Evolutionary conservation across 192 early-diverging fungal genomes (phyloP), one percentile per base, ranked within the genome.

Genomic region (Chytriomyces confervae): DNA sequence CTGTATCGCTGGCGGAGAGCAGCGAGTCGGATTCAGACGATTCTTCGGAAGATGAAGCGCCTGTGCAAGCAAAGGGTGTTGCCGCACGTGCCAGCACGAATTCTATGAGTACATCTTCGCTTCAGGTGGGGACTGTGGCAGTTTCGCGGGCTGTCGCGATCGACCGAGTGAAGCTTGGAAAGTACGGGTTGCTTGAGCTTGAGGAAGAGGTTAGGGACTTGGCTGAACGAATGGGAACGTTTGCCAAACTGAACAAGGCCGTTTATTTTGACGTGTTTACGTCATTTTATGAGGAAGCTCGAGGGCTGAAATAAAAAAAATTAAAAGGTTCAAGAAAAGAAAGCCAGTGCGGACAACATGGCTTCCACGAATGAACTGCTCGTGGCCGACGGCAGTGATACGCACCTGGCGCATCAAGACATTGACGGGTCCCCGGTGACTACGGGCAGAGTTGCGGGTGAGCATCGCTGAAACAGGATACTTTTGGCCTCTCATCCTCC

Each of bases 181-280:
- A 80, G 43, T 53, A 71, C 20, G 83, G 83, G 1, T 64, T 84
- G 13, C 66, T 50, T 7, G 85, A 86, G 60, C 63, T 82, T 7
- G 81, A 80, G 20, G 81, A 71, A 9, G 85, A 86, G 75, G 44
- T 86, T 6, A 7, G 29, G 27, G 85, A 82, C 23, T 60, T 86
- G 53, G 82, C 79, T 43, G 76, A 83, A 16, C 75, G 81, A n/a
- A 62, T 84, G 16, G 64, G 47, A 29, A 46, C 47, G n/a, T 72
- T 86, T 18, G 75, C 80, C 16, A 66, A 76, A 60, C 79, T 77
- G 46, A 84, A 86, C 67, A 67, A 66, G 13, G 78, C 81, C 3
- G 62, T 70, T 24, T 80, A 82, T 78, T 69, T 66, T 29, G 69
- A 80, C 7, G 7, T 82, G 13, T 67, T 81, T 10, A 64, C 62